These are phyloP conservation scores for Arthromyces matolae DNA, from an alignment of 768 basidiomycete species.

Conservation along the genomic window DNA sequence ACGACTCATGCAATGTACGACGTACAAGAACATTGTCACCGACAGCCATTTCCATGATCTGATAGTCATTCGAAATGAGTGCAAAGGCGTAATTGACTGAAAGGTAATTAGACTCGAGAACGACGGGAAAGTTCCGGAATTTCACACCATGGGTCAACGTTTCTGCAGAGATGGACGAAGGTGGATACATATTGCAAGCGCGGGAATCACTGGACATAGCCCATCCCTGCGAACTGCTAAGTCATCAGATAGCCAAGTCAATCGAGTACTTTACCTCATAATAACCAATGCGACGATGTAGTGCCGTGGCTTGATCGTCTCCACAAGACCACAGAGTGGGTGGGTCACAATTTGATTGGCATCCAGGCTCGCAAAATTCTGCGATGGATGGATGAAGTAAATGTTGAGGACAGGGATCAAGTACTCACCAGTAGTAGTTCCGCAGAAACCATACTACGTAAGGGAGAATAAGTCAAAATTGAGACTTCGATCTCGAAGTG, in stretches of 20 bases:
- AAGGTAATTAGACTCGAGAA: background rate
- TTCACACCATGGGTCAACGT: background rate
- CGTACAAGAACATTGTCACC: background rate
- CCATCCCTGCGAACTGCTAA: background rate
- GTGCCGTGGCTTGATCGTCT: background rate
- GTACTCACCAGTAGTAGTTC: background rate
- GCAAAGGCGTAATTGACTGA: constrained; percentile 1
- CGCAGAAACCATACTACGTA: background rate
- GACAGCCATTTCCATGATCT: background rate
- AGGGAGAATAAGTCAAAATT: background rate
- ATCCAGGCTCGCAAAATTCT: background rate
- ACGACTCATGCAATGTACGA: background rate
- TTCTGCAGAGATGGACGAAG: background rate
- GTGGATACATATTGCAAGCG: constrained; percentile 1
- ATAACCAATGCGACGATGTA: constrained; percentile 1
- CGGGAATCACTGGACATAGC: background rate
- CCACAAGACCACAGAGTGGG: background rate
- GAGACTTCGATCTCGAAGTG: too few species aligned
- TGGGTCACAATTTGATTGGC: constrained; percentile 1
- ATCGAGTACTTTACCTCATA: background rate
- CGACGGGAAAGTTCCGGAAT: background rate
- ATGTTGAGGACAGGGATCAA: background rate
- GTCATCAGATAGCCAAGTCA: background rate
- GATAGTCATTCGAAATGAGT: background rate
- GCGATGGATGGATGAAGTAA: background rate